Base-by-base conservation (phyloP, 306 rosid species). In the Casuarina glauca region DNA sequence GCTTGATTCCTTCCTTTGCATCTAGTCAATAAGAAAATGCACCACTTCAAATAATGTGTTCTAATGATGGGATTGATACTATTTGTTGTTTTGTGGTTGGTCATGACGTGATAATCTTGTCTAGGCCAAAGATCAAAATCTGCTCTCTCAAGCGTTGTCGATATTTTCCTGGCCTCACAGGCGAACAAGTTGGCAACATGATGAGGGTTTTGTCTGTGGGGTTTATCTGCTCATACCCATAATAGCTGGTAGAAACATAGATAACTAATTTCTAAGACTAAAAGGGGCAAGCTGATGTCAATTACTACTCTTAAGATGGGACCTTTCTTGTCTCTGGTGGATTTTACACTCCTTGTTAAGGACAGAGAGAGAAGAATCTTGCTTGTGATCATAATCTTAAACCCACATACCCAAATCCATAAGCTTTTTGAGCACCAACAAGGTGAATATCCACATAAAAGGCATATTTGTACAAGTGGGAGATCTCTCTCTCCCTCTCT, bases 351-450 rank as follows among this genome's bases (percentile, higher is more conserved):
- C 74, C 60, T 61, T 72, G 71, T 78, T 50, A 0, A 62, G 72
- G 71, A 49, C 16, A 74, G 82, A 85, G 74, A 54, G 41, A 32
- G 44, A 26, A 82, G 80, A 82, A 86, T 86, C 78, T 86, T 51
- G n/a, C 50, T 58, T 48, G n/a, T 32, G 43, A 75, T 75, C 64
- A 26, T 19, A 55, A 80, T 80, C 57, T 41, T 9, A 79, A 78
- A 68, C 77, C 64, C 60, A 45, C 20, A 13, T 69, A 16, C 1
- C 72, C 73, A 79, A 78, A 81, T 62, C 85, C 82, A 72, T 43
- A 73, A 78, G 54, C 61, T 41, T 43, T 57, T 75, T 44, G 5
- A 52, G 16, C 17, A 13, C n/a, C 44, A 62, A 35, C 69, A 38
- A 63, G 70, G 55, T 81, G 87, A 81, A 73, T 76, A 71, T 63